Evolutionary conservation across 2,329 filamentous ascomycete genomes (phyloP), one percentile per base, ranked within the genome.

Genomic region (Ceratocystis cubensis): DNA sequence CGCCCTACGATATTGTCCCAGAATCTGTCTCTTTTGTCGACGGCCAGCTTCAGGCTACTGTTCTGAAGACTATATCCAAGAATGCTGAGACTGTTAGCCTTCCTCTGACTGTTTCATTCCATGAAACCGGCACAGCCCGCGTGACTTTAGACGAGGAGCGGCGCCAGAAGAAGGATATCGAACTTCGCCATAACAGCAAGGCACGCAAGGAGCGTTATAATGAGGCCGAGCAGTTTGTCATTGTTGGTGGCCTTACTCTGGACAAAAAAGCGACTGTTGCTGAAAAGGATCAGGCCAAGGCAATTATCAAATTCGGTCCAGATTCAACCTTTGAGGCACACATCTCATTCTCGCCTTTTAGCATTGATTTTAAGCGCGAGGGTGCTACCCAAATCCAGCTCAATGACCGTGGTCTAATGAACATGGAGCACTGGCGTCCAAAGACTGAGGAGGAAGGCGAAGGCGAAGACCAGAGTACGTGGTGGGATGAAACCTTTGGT

Each of bases 401-500:
- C 75, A 99, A 99, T 73, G 87, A 92, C 71, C 85, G 88, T n/a
- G 93, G 93, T 0, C 78, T 95, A 69, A 75, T 99, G 75, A 99
- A 97, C 73, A 77, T 97, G 74, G 94, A 99, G 75, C 94, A 99
- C 74, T 99, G 94, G 94, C 82, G 94, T 69, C 82, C 88, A 56
- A 96, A 96, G 81, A 77, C 91, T 17, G 92, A 96, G 53, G 78
- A 80, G 71, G 76, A 76, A 33, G 76, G 78, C 48, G 65, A 69
- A 22, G 28, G 41, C 28, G 67, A 79, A 66, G 89, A 94, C 70
- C 89, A 96, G 74, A 88, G 87, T 76, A 96, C 92, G 2, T 96
- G 91, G 91, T 99, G 94, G 94, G 94, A 99, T 5, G 94, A 99
- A 78, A 84, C 83, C 0, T 99, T 99, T 75, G 93, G 93, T 70